Percentiles rank a stretch among this genome's conserved stretches.
phyloP scores from a whole-genome alignment of 2,329 filamentous ascomycete species.

The Pseudogymnoascus pannorum region DNA sequence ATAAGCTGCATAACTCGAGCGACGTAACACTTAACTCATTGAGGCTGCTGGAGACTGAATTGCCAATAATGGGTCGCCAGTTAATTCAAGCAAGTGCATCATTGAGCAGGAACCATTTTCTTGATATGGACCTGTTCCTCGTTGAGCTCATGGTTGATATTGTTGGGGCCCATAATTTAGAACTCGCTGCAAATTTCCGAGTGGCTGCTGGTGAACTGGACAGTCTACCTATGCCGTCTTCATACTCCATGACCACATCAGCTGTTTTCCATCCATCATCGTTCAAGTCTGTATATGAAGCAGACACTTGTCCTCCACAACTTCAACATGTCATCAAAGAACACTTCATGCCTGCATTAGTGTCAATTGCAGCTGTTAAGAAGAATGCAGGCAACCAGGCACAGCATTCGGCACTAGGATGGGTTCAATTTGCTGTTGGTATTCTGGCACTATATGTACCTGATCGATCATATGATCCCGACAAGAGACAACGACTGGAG shows the following conservation, averaged over 20 bases:
- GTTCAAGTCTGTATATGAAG: not conserved
- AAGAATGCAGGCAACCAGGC: slow-evolving; percentile 23
- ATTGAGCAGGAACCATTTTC: slow-evolving; percentile 40
- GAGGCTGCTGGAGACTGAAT: slow-evolving; percentile 55
- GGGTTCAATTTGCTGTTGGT: slow-evolving; percentile 68
- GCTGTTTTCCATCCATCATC: not conserved
- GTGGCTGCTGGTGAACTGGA: not conserved
- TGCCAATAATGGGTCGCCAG: slow-evolving; percentile 52
- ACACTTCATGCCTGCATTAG: slow-evolving; percentile 31
- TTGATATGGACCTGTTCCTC: slow-evolving; percentile 33
- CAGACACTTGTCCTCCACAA: slow-evolving; percentile 9
- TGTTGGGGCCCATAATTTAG: slow-evolving; percentile 20
- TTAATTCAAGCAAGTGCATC: slow-evolving; percentile 19
- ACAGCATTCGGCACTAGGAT: slow-evolving; percentile 50
- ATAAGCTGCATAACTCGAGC: slow-evolving; percentile 44
- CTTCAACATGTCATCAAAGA: slow-evolving; percentile 23
- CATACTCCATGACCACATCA: not conserved
- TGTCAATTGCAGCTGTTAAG: slow-evolving; percentile 26
- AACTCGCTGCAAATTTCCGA: slow-evolving; percentile 1
- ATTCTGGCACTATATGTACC: slow-evolving; percentile 77
- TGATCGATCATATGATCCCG: slow-evolving; percentile 78
- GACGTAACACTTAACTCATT: slow-evolving; percentile 53
- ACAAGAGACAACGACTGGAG: slow-evolving; percentile 58
- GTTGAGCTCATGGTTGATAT: slow-evolving; percentile 18
- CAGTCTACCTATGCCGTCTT: not conserved